phyloP scores from a whole-genome alignment of 83 land plant genomes.

The Thuja plicata region DNA sequence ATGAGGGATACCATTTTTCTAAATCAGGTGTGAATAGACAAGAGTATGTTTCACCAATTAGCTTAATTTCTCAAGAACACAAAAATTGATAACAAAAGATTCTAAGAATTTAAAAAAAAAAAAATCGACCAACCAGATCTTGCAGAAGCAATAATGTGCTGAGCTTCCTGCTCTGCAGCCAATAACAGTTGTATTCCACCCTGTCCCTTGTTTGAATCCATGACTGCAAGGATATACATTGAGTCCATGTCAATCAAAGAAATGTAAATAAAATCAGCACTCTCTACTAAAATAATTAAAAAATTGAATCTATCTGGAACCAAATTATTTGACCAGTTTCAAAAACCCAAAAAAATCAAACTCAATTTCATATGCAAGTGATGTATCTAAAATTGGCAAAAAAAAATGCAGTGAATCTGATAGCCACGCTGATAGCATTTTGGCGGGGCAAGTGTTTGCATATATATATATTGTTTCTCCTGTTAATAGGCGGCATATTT shows the following conservation, averaged over 20 bases:
- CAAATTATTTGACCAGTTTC: neutral
- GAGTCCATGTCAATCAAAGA: neutral
- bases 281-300: neutral
- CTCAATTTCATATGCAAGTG: neutral
- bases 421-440: neutral
- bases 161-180: slow-evolving; percentile 94
- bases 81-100: neutral
- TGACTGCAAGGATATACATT: neutral
- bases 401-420: neutral
- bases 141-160: slow-evolving; percentile 78
- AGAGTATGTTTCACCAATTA: neutral
- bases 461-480: too few relatives aligned
- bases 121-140: slow-evolving; percentile 47
- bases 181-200: slow-evolving; percentile 81
- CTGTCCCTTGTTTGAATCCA: slow-evolving; percentile 59
- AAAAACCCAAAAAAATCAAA: neutral
- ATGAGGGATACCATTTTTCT: neutral
- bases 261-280: neutral
- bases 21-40: neutral
- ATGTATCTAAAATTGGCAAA: neutral
- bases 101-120: neutral
- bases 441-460: too few relatives aligned
- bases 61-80: neutral
- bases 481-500: too few relatives aligned
- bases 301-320: neutral